phyloP scores from a whole-genome alignment of 1,139 yeast species.

The Pichia sp. region DNA sequence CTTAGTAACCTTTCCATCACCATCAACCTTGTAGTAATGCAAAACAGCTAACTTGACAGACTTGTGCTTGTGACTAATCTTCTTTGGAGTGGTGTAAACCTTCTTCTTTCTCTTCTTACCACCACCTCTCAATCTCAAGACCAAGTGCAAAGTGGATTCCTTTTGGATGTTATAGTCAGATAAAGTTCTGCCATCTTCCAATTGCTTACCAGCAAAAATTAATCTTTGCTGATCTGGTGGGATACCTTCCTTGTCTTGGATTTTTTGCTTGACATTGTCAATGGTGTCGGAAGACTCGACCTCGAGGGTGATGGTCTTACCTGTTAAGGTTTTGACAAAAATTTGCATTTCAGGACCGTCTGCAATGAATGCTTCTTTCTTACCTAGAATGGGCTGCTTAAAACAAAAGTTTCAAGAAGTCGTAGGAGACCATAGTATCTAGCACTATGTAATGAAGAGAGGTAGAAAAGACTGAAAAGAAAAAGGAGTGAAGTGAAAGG shows the following conservation, averaged over 20 bases:
- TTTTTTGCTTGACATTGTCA: conserved; percentile 98
- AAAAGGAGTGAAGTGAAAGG: neutral
- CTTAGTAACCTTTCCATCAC: conserved; percentile 97
- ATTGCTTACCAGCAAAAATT: conserved; percentile 99
- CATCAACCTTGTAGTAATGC: conserved; percentile 98
- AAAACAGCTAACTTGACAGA: conserved; percentile 98
- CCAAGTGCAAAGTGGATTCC: conserved; percentile 98
- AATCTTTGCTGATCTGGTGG: conserved; percentile 99
- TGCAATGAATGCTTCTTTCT: conserved; percentile 38
- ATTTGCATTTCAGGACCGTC: conserved; percentile 74
- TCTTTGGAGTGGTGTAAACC: conserved; percentile 99
- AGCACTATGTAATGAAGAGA: neutral
- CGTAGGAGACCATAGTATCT: neutral
- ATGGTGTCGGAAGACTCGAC: conserved; percentile 99
- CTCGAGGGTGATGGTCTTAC: conserved; percentile 98
- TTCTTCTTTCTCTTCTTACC: conserved; percentile 99
- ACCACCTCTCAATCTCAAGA: conserved; percentile 99
- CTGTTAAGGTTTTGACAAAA: conserved; percentile 98
- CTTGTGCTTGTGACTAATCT: conserved; percentile 99
- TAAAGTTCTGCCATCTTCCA: conserved; percentile 98
- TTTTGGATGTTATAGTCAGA: conserved; percentile 99
- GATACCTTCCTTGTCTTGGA: conserved; percentile 98
- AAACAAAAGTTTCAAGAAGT: neutral
- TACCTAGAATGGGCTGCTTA: conserved; percentile 22
- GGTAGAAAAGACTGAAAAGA: neutral